These are phyloP conservation scores for Crepidotus variabilis DNA, from an alignment of 768 basidiomycete species.

Conservation along the genomic window DNA sequence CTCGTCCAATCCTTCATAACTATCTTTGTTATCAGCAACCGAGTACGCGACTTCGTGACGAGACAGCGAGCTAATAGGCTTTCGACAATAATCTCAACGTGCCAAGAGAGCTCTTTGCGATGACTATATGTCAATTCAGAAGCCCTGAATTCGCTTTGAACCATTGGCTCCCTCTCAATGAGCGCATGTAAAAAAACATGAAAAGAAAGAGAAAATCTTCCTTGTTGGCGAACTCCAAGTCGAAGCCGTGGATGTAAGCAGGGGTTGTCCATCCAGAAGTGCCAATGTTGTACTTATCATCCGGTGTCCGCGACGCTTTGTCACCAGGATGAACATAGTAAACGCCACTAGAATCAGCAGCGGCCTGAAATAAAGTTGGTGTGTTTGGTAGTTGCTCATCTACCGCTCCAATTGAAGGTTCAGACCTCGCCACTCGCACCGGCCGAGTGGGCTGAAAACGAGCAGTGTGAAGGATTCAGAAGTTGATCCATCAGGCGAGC, in stretches of 20 bases:
- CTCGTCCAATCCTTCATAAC: conserved; percentile 12
- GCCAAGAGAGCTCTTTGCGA: conserved; percentile 27
- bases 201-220: conserved; percentile 8
- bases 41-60: conserved; percentile 21
- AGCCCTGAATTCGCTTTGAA: background rate
- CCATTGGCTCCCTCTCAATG: conserved; percentile 12
- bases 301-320: too few relatives aligned
- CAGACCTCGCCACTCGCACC: too few relatives aligned
- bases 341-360: too few relatives aligned
- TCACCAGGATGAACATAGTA: too few relatives aligned
- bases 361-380: too few relatives aligned
- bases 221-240: conserved; percentile 5
- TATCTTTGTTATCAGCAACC: conserved; percentile 19
- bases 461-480: too few relatives aligned
- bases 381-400: too few relatives aligned
- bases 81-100: conserved; percentile 24
- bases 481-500: too few relatives aligned
- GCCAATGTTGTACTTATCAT: too few relatives aligned
- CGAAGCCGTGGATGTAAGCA: conserved; percentile 17
- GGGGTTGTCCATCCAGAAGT: conserved; percentile 15
- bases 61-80: conserved; percentile 36
- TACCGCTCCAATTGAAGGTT: too few relatives aligned
- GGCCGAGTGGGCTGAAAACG: too few relatives aligned
- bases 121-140: background rate
- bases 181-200: conserved; percentile 14